A percentile compares a stretch with the other conserved stretches of the same genome.
These are phyloP conservation scores for Brassica hybrid DNA, from an alignment of 441 rosid species.

Conservation along the genomic window DNA sequence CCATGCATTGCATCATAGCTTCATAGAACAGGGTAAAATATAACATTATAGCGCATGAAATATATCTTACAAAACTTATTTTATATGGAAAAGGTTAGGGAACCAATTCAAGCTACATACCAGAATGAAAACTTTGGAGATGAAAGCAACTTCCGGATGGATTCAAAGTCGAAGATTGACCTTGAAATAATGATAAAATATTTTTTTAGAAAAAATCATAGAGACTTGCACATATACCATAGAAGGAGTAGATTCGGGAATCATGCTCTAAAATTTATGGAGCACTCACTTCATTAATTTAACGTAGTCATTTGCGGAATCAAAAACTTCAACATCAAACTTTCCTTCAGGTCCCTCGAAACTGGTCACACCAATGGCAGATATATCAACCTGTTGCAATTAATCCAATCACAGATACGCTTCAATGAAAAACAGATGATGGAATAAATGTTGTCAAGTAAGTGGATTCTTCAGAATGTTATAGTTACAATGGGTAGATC, in stretches of 20 bases:
- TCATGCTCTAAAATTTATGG: conserved; percentile 8
- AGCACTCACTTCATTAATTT: conserved; percentile 87
- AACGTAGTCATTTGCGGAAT: conserved; percentile 90
- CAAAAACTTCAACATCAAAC: conserved; percentile 91
- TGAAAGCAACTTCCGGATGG: conserved; percentile 74
- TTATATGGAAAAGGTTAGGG: conserved; percentile 22
- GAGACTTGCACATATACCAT: conserved; percentile 8
- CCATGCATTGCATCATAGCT: conserved; percentile 97
- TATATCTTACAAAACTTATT: conserved; percentile 7
- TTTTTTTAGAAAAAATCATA: conserved; percentile 2
- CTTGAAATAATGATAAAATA: conserved; percentile 42
- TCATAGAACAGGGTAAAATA: conserved; percentile 32
- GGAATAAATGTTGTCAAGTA: conserved; percentile 17
- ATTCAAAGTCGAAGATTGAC: conserved; percentile 90
- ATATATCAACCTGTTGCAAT: conserved; percentile 74
- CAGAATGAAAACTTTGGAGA: conserved; percentile 92
- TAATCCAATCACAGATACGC: conserved; percentile 2
- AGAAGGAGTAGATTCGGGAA: neutral
- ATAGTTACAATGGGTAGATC: conserved; percentile 76
- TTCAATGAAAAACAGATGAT: conserved; percentile 15
- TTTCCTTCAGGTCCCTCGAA: conserved; percentile 83
- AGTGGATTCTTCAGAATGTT: conserved; percentile 33
- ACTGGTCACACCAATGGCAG: conserved; percentile 66
- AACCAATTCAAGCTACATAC: conserved; percentile 49
- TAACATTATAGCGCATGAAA: neutral